Evolutionary conservation across 805 yeast species (phyloP), one percentile per base, ranked within the genome.

Genomic region (Ogataea nitratoaversa): DNA sequence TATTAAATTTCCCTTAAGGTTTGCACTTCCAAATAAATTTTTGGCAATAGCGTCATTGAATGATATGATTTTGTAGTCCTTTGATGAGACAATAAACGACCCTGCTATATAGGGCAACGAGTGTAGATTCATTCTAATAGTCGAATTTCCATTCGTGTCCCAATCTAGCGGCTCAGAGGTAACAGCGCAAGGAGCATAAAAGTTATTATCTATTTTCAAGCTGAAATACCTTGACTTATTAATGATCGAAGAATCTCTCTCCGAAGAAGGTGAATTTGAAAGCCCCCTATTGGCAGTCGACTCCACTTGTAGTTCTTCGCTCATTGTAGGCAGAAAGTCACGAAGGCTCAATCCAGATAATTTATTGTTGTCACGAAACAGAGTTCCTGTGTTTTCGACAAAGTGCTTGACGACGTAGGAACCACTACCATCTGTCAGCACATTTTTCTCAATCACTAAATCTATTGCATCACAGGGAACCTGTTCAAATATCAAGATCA

Each of bases 41-140:
- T 82, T 79, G 9, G 88, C 78, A 39, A 87, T 79, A 8, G 95
- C 86, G 46, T 78, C 76, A 62, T 88, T 88, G 57, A 83, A 84
- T 11, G 91, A 80, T n/a, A 84, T 58, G 29, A 88, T 69, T 7
- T 67, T 63, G 49, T 68, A 73, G 34, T 60, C 60, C 20, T 58
- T 58, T 1, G 81, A 68, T 36, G 82, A 78, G 12, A 88, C 66
- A 11, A 86, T 80, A 53, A 88, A 80, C 20, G 86, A 76, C 30
- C 96, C 96, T 1, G 95, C 93, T 50, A 87, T 84, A 60, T 86
- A 85, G 0, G 95, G 95, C 51, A 87, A 62, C 4, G 90, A 71
- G 54, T 84, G 90, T 16, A 87, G 71, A 48, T 84, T 82, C 40
- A 86, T 56, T 52, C 82, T 76, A 17, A 80, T 57, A 18, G 56